Percentiles rank a stretch among this genome's conserved stretches.
These are phyloP conservation scores for Penicillium freii DNA, from an alignment of 2,329 filamentous ascomycete genomes.

Conservation along the genomic window DNA sequence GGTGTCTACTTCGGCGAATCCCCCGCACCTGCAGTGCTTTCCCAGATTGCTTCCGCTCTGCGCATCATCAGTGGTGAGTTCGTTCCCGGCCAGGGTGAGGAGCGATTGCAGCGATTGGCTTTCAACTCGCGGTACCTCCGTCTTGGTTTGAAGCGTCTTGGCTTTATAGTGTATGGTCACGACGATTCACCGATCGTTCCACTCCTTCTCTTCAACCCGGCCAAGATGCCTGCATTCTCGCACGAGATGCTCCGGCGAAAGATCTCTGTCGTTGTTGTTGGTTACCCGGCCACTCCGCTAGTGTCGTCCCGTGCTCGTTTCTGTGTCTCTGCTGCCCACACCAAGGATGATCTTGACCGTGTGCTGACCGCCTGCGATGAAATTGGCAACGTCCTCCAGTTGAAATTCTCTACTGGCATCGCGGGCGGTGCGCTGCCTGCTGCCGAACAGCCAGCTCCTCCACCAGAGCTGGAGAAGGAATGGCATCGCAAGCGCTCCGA, in stretches of 20 bases:
- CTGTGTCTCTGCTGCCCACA: slow-evolving; percentile 93
- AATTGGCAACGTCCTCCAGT: slow-evolving; percentile 83
- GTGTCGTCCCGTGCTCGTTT: slow-evolving; percentile 94
- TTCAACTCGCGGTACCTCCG: slow-evolving; percentile 99
- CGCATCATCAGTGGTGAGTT: slow-evolving; percentile 87
- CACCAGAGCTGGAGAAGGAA: slow-evolving; percentile 68
- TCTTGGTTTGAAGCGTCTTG: slow-evolving; percentile 91
- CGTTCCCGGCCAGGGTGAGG: slow-evolving; percentile 85
- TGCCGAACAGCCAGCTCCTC: slow-evolving; percentile 62
- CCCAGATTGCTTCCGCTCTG: slow-evolving; percentile 84
- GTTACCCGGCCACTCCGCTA: slow-evolving; percentile 92
- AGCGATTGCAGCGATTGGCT: slow-evolving; percentile 89
- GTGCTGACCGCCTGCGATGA: slow-evolving; percentile 87
- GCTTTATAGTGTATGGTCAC: slow-evolving; percentile 94
- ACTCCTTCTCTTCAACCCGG: slow-evolving; percentile 92
- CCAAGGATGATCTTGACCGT: slow-evolving; percentile 95
- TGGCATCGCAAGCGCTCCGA: slow-evolving; percentile 55
- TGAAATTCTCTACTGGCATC: slow-evolving; percentile 96
- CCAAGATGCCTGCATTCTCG: slow-evolving; percentile 96
- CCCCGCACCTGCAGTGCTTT: slow-evolving; percentile 80
- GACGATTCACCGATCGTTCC: slow-evolving; percentile 98
- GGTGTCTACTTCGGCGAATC: slow-evolving; percentile 85
- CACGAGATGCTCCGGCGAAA: slow-evolving; percentile 98
- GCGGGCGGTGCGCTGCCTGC: slow-evolving; percentile 81
- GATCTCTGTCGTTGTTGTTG: slow-evolving; percentile 95